Conservation (phyloP, 768 basidiomycete species). For the Leccinum subgranulosum region DNA sequence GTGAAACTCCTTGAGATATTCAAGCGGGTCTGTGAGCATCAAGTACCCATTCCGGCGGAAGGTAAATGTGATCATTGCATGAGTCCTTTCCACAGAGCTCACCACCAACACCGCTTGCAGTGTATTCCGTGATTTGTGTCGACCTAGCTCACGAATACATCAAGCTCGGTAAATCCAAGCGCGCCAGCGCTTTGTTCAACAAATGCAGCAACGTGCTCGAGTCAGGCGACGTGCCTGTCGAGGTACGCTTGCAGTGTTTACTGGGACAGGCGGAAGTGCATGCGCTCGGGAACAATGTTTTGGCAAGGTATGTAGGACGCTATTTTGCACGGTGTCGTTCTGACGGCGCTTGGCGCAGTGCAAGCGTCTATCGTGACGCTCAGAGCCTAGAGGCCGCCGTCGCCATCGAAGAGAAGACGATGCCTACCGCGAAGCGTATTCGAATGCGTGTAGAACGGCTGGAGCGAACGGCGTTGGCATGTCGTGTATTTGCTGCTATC, state of each 20-base stretch:
- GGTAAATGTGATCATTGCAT: slow-evolving; percentile 35
- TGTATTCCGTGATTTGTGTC: slow-evolving; percentile 59
- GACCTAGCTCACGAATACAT: slow-evolving; percentile 80
- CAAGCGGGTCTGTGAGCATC: slow-evolving; percentile 55
- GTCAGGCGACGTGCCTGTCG: slow-evolving; percentile 45
- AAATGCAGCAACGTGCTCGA: slow-evolving; percentile 48
- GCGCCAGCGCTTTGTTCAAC: slow-evolving; percentile 65
- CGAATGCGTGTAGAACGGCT: slow-evolving; percentile 54
- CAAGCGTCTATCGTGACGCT: slow-evolving; percentile 60
- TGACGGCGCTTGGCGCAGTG: slow-evolving; percentile 30
- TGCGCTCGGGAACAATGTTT: slow-evolving; percentile 55
- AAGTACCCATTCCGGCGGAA: slow-evolving; percentile 41
- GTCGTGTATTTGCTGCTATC: slow-evolving; percentile 64
- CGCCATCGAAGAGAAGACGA: slow-evolving; percentile 42
- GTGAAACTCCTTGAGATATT: slow-evolving; percentile 65
- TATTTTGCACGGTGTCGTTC: not conserved
- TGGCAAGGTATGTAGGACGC: slow-evolving; percentile 47
- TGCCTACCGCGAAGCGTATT: slow-evolving; percentile 56
- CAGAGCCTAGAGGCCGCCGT: slow-evolving; percentile 42
- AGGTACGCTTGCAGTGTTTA: slow-evolving; percentile 51
- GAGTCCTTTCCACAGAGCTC: not conserved
- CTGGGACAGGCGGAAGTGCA: slow-evolving; percentile 67
- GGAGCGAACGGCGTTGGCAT: slow-evolving; percentile 71
- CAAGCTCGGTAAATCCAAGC: slow-evolving; percentile 67
- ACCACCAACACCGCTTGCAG: slow-evolving; percentile 31